Evolutionary conservation across 331 rosid species (phyloP).

Genomic region (Ulmus americana): DNA sequence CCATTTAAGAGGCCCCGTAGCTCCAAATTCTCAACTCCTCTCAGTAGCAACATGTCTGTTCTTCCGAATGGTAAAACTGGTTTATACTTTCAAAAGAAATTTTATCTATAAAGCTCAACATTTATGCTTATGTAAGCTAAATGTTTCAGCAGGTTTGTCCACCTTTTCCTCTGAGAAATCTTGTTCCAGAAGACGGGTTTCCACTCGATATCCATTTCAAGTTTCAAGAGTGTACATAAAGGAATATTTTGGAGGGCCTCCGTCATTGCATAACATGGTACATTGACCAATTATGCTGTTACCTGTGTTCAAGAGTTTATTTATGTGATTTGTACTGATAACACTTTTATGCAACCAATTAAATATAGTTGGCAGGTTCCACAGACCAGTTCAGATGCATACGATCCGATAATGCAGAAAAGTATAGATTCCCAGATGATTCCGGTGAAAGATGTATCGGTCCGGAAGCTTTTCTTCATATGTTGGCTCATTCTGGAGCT

Average conservation of each 20-base stretch:
- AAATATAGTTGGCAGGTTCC: slow-evolving; percentile 37
- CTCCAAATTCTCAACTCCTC: slow-evolving; percentile 43
- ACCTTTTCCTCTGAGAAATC: slow-evolving; percentile 38
- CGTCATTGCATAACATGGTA: slow-evolving; percentile 42
- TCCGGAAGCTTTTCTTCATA: slow-evolving; percentile 57
- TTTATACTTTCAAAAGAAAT: slow-evolving; percentile 1
- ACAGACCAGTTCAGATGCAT: slow-evolving; percentile 39
- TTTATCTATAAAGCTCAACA: slow-evolving; percentile 1
- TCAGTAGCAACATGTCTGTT: slow-evolving; percentile 31
- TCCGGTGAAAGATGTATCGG: slow-evolving; percentile 45
- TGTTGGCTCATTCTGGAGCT: slow-evolving; percentile 59
- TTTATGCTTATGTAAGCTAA: slow-evolving; percentile 24
- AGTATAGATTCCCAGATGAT: slow-evolving; percentile 44
- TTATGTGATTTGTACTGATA: slow-evolving; percentile 27
- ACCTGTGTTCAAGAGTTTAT: slow-evolving; percentile 11
- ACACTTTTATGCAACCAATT: slow-evolving; percentile 23
- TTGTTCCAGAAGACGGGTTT: slow-evolving; percentile 54
- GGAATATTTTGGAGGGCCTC: slow-evolving; percentile 50
- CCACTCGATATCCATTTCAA: slow-evolving; percentile 54
- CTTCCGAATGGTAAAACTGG: slow-evolving; percentile 41
- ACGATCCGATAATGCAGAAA: slow-evolving; percentile 52
- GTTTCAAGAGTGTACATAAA: slow-evolving; percentile 48
- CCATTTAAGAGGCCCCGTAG: slow-evolving; percentile 80
- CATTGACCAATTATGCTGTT: slow-evolving; percentile 20
- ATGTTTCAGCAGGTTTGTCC: slow-evolving; percentile 49